Percentiles rank a stretch among this genome's conserved stretches.
These are phyloP conservation scores for Hymenoscyphus fructigenus DNA, from an alignment of 2,329 filamentous ascomycete species.

Conservation along the genomic window DNA sequence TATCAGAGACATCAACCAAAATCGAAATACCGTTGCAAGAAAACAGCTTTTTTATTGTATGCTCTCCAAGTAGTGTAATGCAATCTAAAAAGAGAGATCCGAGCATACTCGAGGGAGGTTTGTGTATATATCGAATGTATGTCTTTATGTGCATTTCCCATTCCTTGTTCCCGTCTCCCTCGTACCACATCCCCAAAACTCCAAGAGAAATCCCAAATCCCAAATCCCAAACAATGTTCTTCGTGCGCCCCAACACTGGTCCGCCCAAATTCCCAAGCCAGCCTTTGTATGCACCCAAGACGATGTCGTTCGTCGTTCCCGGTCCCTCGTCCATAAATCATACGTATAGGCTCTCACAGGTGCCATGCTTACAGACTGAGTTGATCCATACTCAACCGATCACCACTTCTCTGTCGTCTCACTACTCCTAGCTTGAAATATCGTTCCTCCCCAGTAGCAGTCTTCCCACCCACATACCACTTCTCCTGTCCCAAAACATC, in stretches of 20 bases:
- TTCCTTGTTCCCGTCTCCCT: neutral
- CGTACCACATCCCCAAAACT: neutral
- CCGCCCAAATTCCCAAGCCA: neutral
- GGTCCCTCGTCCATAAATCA: neutral
- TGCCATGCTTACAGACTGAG: slow-evolving; percentile 62
- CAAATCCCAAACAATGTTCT: neutral
- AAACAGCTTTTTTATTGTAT: too few relatives aligned
- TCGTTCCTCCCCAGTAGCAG: slow-evolving; percentile 72
- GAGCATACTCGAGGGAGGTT: too few relatives aligned
- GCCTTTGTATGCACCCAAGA: neutral
- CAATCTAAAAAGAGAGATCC: too few relatives aligned
- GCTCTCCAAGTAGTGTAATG: too few relatives aligned
- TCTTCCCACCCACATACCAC: slow-evolving; percentile 79
- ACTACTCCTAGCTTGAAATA: slow-evolving; percentile 82
- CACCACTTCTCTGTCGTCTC: slow-evolving; percentile 68
- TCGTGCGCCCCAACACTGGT: neutral
- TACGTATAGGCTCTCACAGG: neutral
- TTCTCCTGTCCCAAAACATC: slow-evolving; percentile 72
- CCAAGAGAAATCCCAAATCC: neutral
- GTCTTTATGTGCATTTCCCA: neutral
- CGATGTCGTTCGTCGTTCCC: neutral
- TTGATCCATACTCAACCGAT: slow-evolving; percentile 71
- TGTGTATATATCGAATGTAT: neutral
- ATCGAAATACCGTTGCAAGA: too few relatives aligned
- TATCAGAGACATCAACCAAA: too few relatives aligned